Evolutionary conservation across 805 yeast species (phyloP).

Genomic region (Metschnikowia colocasiae): DNA sequence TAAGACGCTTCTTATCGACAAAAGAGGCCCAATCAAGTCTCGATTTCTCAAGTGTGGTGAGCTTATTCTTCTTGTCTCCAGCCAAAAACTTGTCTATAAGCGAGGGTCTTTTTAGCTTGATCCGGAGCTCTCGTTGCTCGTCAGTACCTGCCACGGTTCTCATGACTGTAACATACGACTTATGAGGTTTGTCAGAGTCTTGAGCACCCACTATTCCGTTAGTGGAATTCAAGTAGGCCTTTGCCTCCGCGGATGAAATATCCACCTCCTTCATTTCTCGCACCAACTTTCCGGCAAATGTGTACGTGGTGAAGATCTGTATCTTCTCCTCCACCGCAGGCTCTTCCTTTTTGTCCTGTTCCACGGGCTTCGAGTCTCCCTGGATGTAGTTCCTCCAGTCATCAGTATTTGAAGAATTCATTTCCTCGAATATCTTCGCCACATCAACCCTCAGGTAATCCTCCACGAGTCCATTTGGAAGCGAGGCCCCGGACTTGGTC

Average conservation of each 20-base stretch:
- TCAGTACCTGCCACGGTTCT: slow-evolving; percentile 30
- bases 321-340: slow-evolving; percentile 35
- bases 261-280: slow-evolving; percentile 78
- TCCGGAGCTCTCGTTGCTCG: slow-evolving; percentile 37
- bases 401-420: slow-evolving; percentile 7
- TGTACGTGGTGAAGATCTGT: slow-evolving; percentile 71
- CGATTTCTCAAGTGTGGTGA: slow-evolving; percentile 90
- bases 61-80: slow-evolving; percentile 59
- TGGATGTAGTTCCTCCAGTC: slow-evolving; percentile 17
- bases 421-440: slow-evolving; percentile 29
- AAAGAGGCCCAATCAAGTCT: slow-evolving; percentile 92
- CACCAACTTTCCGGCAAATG: slow-evolving; percentile 83
- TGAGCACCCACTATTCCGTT: slow-evolving; percentile 26
- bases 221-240: slow-evolving; percentile 65
- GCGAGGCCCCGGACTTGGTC: slow-evolving; percentile 2
- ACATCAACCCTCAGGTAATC: slow-evolving; percentile 27
- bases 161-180: slow-evolving; percentile 34
- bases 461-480: slow-evolving; percentile 12
- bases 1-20: slow-evolving; percentile 81
- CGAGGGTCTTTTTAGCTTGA: slow-evolving; percentile 69
- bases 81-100: slow-evolving; percentile 71
- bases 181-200: slow-evolving; percentile 10
- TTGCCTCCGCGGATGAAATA: slow-evolving; percentile 78
- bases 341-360: neutral
- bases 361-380: slow-evolving; percentile 8